Evolutionary conservation across 345 rosid species (phyloP).

Genomic region (Microthlaspi erraticum): DNA sequence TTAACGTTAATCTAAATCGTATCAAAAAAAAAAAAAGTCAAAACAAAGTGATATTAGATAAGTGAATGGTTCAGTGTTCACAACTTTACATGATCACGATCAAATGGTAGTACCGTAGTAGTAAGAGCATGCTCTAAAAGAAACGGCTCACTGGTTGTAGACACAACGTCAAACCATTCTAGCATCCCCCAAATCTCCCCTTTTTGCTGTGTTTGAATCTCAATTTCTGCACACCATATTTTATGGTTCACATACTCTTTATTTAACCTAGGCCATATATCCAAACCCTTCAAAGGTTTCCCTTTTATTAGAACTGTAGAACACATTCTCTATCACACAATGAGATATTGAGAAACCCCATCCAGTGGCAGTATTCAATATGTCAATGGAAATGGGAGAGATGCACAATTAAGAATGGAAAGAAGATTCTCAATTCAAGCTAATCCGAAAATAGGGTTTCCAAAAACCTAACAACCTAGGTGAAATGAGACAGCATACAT

Average conservation of each 20-base stretch:
- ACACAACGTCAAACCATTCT: slow-evolving; percentile 58
- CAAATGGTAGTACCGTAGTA: slow-evolving; percentile 34
- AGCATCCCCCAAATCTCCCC: slow-evolving; percentile 61
- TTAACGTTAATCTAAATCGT: no score
- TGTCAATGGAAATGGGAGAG: no score
- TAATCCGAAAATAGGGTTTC: no score
- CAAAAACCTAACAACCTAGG: no score
- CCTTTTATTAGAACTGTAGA: slow-evolving; percentile 74
- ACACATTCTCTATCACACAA: slow-evolving; percentile 60
- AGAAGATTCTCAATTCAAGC: no score
- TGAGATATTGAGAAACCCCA: slow-evolving; percentile 35
- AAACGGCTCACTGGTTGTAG: slow-evolving; percentile 46
- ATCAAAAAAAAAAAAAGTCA: no score
- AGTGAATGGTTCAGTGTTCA: no score
- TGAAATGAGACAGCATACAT: no score
- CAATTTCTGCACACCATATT: slow-evolving; percentile 68
- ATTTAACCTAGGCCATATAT: slow-evolving; percentile 62
- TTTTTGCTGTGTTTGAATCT: slow-evolving; percentile 47
- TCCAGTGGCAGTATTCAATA: slow-evolving; percentile 14
- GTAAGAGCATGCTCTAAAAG: slow-evolving; percentile 57
- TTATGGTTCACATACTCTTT: slow-evolving; percentile 41
- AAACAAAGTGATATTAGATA: no score
- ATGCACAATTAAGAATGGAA: no score
- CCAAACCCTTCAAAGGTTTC: slow-evolving; percentile 60
- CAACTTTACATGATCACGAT: no score